A percentile compares a stretch with the other conserved stretches of the same genome.
Evolutionary conservation across 331 rosid genomes (phyloP).

Genomic region (Rhamnella rubrinervis): DNA sequence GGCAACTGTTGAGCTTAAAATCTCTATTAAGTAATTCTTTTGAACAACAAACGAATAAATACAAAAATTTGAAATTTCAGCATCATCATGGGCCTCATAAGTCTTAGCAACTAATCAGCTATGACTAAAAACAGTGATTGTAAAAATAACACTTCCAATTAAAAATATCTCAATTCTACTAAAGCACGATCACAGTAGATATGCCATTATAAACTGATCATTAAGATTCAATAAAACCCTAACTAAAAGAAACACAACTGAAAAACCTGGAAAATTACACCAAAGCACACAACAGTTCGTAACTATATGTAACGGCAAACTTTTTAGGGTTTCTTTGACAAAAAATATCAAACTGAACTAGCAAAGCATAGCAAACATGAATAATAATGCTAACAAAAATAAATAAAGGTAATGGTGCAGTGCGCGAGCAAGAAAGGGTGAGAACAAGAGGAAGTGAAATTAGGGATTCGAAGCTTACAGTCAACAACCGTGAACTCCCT

Average conservation of each 20-base stretch:
- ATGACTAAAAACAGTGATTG: neutral
- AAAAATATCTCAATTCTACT: constrained; percentile 6
- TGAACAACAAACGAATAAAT: neutral
- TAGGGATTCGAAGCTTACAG: constrained; percentile 49
- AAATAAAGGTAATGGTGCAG: neutral
- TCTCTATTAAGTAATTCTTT: no score
- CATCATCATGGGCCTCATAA: neutral
- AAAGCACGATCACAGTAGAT: constrained; percentile 10
- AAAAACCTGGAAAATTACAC: neutral
- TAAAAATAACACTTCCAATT: neutral
- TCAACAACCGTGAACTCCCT: constrained; percentile 19
- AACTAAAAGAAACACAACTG: constrained; percentile 3
- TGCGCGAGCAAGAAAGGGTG: neutral
- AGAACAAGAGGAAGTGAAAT: constrained; percentile 6
- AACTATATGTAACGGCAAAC: neutral
- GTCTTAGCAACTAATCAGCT: no score
- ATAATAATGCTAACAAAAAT: neutral
- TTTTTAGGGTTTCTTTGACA: neutral
- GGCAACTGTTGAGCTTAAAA: neutral
- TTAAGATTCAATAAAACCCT: constrained; percentile 37
- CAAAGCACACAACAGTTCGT: neutral
- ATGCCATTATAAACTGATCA: constrained; percentile 24
- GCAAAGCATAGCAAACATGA: neutral
- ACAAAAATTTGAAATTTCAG: neutral
- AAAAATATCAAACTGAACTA: constrained; percentile 6